Evolutionary conservation across 257 asterid genomes (phyloP), one percentile per base, ranked within the genome.

Genomic region (Handroanthus guayacan): DNA sequence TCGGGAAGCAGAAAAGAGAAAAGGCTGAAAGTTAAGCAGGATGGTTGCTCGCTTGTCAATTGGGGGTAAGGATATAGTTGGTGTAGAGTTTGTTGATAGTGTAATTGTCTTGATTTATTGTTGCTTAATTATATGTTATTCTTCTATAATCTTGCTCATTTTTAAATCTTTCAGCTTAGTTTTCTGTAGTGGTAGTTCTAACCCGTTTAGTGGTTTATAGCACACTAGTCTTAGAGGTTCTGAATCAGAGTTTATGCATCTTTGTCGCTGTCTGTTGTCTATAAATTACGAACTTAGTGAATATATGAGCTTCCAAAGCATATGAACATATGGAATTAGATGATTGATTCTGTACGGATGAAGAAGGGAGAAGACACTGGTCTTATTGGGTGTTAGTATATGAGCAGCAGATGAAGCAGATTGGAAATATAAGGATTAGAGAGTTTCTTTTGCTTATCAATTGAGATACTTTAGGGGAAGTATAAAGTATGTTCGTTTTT

Each of bases 51-150:
- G 58, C 88, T 68, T 79, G 71, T 79, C 81, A 63, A 63, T 75
- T 71, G 74, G 71, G 88, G 89, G 88, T 82, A 84, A 89, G 85
- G 81, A 82, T 58, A 77, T 85, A 87, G 78, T 84, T 84, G 85
- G 85, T 81, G 82, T 67, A 63, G 63, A 69, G 72, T 82, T 77
- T 79, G 81, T 69, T 83, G 71, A 75, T 62, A 37, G 60, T 47
- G 9, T 13, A 16, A 38, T 63, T 69, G 57, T 38, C 44, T 69
- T 74, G 62, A 11, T 38, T 56, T 61, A 10, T 61, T 47, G 72
- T 51, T 71, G n/a, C 48, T 47, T 41, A 45, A 5, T 37, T 13
- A 41, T 70, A 55, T 78, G 62, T 67, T 44, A 54, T 62, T 63
- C 67, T 62, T 57, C 41, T 44, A 9, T 56, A 20, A 74, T 50